Conservation (phyloP, 176 grass and related monocot species). For the Juncus effusus region DNA sequence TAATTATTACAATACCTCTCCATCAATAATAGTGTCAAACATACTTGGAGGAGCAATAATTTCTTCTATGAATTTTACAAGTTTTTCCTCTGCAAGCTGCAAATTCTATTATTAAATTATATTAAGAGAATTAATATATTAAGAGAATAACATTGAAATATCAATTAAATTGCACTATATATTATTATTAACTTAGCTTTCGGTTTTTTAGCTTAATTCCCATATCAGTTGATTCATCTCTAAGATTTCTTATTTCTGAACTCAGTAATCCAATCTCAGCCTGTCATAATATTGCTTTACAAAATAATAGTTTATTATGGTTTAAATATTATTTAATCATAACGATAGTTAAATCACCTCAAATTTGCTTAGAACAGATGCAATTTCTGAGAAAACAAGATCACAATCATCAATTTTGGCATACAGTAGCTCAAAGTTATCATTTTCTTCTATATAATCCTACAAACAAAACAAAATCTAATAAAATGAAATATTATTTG, state of each 20-base stretch:
- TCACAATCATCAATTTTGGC: slow-evolving; percentile 70
- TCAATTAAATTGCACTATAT: no score
- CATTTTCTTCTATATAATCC: slow-evolving; percentile 70
- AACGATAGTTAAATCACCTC: no score
- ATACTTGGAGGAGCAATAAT: slow-evolving; percentile 61
- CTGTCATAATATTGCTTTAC: no score
- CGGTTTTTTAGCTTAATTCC: no score
- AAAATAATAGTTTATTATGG: no score
- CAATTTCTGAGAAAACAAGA: slow-evolving; percentile 58
- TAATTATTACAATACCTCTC: slow-evolving; percentile 46
- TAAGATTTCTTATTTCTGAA: no score
- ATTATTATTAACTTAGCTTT: no score
- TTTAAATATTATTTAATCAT: no score
- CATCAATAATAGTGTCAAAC: slow-evolving; percentile 54
- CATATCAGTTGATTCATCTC: no score
- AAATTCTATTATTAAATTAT: slow-evolving; percentile 6
- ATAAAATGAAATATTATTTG: not conserved
- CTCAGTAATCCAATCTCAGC: no score
- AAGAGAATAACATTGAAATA: no score
- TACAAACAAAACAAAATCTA: slow-evolving; percentile 30
- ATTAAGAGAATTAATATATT: not conserved
- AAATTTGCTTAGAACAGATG: slow-evolving; percentile 55
- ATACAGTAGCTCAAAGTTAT: slow-evolving; percentile 52
- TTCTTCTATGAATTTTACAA: slow-evolving; percentile 67
- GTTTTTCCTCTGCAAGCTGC: slow-evolving; percentile 54